Evolutionary conservation across 371 early-diverging fungal genomes (phyloP), one percentile per base, ranked within the genome.

Genomic region (Rhizopus sp.): DNA sequence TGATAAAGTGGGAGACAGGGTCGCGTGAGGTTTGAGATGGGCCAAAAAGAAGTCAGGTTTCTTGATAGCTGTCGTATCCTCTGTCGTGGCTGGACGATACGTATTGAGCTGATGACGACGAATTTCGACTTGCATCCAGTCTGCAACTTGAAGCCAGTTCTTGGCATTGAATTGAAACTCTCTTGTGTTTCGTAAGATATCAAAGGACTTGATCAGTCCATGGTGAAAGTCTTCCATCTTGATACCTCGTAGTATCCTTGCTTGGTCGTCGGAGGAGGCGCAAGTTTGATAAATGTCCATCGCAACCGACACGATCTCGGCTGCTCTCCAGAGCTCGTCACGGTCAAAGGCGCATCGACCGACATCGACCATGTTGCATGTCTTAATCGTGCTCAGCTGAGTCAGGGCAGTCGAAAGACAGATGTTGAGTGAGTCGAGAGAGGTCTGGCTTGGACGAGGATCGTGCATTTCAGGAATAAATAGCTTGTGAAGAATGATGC

Each of bases 301-400:
- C 0, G 76, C 66, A 33, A 68, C 60, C 1, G 76, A 72, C 8
- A 79, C 63, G 13, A 79, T 47, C 45, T 74, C 74, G 7, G 67
- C 55, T 8, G 70, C 72, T 46, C 80, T 66, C 70, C 72, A 76
- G 3, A 79, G 49, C 48, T 79, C 80, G 46, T 76, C 76, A 6
- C 71, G 72, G 45, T 79, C 80, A 60, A 72, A 79, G 10, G 71
- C 68, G 55, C 80, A 79, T 8, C 64, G 72, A 33, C 70, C 68
- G 16, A 55, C 31, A 13, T 65, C 47, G 30, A 64, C 55, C 30
- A 63, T 59, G 29, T 53, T 55, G 48, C 72, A 62, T 5, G 72
- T 68, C 17, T 70, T 70, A 17, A 76, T 50, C 7, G 69, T 52
- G 17, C 70, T 61, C 8, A 79, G 53, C 35, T 72, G 74, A 15